phyloP scores from a whole-genome alignment of 768 basidiomycete genomes.

The Tylopilus intermedius region DNA sequence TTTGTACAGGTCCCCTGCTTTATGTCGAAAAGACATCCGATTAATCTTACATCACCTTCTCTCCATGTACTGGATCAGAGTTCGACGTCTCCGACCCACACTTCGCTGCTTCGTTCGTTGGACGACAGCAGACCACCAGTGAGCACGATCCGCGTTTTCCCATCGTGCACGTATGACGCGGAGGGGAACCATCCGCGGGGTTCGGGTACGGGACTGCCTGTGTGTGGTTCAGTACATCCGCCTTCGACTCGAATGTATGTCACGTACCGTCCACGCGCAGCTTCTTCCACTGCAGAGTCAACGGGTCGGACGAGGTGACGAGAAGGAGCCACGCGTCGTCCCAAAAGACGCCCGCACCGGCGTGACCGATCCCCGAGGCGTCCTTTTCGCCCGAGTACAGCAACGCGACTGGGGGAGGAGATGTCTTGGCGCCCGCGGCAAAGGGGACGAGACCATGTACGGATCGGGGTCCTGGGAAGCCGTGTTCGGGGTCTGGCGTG shows the following conservation, averaged over 20 bases:
- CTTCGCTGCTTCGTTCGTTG: constrained; percentile 39
- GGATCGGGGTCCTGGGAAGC: too few relatives aligned
- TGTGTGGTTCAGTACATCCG: too few relatives aligned
- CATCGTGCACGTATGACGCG: constrained; percentile 22
- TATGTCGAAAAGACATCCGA: too few relatives aligned
- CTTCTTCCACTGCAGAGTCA: constrained; percentile 24
- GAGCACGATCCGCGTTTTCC: constrained; percentile 29
- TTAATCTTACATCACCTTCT: too few relatives aligned
- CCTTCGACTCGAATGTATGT: background rate
- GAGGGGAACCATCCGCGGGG: constrained; percentile 43
- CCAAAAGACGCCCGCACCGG: constrained; percentile 38
- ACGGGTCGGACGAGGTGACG: background rate
- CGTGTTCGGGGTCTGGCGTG: constrained; percentile 20
- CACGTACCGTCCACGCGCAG: constrained; percentile 11
- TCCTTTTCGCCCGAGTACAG: constrained; percentile 36
- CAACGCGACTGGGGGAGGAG: constrained; percentile 24
- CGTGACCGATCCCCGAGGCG: constrained; percentile 35
- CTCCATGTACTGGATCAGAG: constrained; percentile 2
- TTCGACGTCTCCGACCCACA: constrained; percentile 37
- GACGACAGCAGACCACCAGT: constrained; percentile 38
- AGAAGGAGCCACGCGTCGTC: constrained; percentile 36
- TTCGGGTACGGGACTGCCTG: constrained; percentile 17
- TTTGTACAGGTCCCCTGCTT: too few relatives aligned
- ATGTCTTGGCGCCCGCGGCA: background rate
- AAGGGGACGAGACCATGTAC: too few relatives aligned